Percentiles rank a stretch among this genome's conserved stretches.
These are phyloP conservation scores for Fusarium penzigii DNA, from an alignment of 2,329 filamentous ascomycete species.

Conservation along the genomic window DNA sequence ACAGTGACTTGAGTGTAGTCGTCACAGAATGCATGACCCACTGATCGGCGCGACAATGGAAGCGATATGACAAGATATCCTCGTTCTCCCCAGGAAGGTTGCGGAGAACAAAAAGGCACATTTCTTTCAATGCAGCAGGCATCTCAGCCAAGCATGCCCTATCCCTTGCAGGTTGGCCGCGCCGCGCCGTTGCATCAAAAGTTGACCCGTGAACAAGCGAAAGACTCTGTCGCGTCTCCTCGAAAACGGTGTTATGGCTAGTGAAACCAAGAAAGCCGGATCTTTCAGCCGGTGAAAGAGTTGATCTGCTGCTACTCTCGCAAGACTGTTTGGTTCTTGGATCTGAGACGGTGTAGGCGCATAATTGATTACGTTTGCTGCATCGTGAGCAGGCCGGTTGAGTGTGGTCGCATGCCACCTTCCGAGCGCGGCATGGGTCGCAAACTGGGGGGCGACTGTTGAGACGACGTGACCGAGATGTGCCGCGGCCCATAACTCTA, in stretches of 20 bases:
- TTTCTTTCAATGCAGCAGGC: constrained; percentile 35
- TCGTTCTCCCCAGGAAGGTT: constrained; percentile 32
- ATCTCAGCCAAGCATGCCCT: constrained; percentile 18
- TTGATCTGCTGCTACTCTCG: constrained; percentile 6
- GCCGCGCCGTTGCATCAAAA: constrained; percentile 7
- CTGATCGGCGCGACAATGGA: constrained; percentile 26
- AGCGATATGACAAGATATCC: constrained; percentile 22
- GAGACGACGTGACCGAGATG: constrained; percentile 25
- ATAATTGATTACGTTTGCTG: constrained; percentile 37
- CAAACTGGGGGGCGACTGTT: constrained; percentile 33
- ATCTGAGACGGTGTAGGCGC: constrained; percentile 36
- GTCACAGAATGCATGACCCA: constrained; percentile 35
- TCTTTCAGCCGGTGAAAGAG: constrained; percentile 15
- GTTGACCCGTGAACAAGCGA: constrained; percentile 33
- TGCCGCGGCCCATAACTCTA: constrained; percentile 14
- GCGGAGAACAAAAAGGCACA: constrained; percentile 39
- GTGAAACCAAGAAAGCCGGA: constrained; percentile 48
- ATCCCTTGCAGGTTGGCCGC: constrained; percentile 1
- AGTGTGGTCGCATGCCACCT: constrained; percentile 45
- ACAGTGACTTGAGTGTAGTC: constrained; percentile 35
- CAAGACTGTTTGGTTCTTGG: constrained; percentile 19
- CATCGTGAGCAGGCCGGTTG: constrained; percentile 44
- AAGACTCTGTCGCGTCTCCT: constrained; percentile 43
- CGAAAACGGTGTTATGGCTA: constrained; percentile 43
- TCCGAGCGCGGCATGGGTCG: constrained; percentile 43